Evolutionary conservation across 495 filamentous ascomycete genomes (phyloP).

Genomic region (Aspergillus diversus): DNA sequence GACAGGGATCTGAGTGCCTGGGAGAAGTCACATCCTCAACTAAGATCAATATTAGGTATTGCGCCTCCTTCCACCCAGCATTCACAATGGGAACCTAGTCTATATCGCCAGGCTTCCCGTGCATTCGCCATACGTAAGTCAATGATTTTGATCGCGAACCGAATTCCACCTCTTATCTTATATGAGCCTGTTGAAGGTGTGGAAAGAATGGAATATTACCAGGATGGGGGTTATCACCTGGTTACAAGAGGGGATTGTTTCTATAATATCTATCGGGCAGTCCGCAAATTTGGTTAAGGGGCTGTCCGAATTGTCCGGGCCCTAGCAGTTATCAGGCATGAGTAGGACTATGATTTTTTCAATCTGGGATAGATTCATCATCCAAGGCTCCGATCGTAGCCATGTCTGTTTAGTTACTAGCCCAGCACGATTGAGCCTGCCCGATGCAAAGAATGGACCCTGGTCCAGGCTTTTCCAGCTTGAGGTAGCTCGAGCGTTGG

Average conservation of each 20-base stretch:
- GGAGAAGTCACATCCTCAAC: too few relatives aligned
- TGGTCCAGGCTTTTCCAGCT: conserved; percentile 41
- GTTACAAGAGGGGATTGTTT: conserved; percentile 39
- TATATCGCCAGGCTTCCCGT: too few relatives aligned
- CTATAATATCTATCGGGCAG: conserved; percentile 38
- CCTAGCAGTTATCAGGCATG: conserved; percentile 15
- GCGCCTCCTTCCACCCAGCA: too few relatives aligned
- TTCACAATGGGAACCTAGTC: too few relatives aligned
- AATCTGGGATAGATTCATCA: conserved; percentile 44
- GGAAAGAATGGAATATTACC: conserved; percentile 37
- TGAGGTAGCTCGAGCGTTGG: conserved; percentile 44
- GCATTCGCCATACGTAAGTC: too few relatives aligned
- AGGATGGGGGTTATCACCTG: conserved; percentile 38
- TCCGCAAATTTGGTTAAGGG: conserved; percentile 42
- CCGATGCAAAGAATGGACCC: conserved; percentile 35
- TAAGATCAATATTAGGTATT: too few relatives aligned
- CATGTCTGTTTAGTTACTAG: conserved; percentile 45
- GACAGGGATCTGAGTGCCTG: too few relatives aligned
- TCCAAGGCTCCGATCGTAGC: conserved; percentile 46
- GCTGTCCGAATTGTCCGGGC: conserved; percentile 28
- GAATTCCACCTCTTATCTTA: too few relatives aligned
- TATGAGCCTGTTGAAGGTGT: conserved; percentile 37
- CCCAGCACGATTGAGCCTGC: conserved; percentile 37
- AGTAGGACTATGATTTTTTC: conserved; percentile 33
- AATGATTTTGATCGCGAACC: too few relatives aligned